Percentiles rank a stretch among this genome's conserved stretches.
These are phyloP conservation scores for Yamadazyma insecticola DNA, from an alignment of 805 yeast species.

Conservation along the genomic window DNA sequence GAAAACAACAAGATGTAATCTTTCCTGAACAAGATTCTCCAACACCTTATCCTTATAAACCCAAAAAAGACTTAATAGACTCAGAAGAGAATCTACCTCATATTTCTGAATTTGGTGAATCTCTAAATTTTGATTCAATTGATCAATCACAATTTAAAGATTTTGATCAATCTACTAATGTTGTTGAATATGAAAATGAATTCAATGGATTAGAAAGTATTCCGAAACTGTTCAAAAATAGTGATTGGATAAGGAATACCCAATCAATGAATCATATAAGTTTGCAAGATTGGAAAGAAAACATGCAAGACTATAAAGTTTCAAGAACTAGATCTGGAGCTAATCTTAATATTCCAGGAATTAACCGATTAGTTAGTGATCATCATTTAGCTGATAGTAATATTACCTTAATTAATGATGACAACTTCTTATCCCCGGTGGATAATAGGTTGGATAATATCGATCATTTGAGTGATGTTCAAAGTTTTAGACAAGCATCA, in stretches of 20 bases:
- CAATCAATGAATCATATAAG: slow-evolving; percentile 18
- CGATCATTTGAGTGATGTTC: slow-evolving; percentile 24
- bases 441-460: slow-evolving; percentile 17
- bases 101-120: slow-evolving; percentile 21
- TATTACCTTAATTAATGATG: slow-evolving; percentile 5
- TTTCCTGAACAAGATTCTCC: not conserved
- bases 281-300: slow-evolving; percentile 29
- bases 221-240: slow-evolving; percentile 12
- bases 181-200: slow-evolving; percentile 13
- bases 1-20: slow-evolving; percentile 13
- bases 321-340: slow-evolving; percentile 18
- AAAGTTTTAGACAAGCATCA: slow-evolving; percentile 4
- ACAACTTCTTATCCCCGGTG: slow-evolving; percentile 6
- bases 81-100: slow-evolving; percentile 19
- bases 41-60: not conserved
- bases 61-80: not conserved
- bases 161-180: slow-evolving; percentile 19
- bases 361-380: slow-evolving; percentile 16
- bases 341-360: slow-evolving; percentile 14
- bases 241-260: slow-evolving; percentile 9
- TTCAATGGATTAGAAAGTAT: slow-evolving; percentile 24
- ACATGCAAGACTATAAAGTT: slow-evolving; percentile 20
- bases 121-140: too few species aligned
- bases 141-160: slow-evolving; percentile 15
- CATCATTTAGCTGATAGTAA: slow-evolving; percentile 10